phyloP scores from a whole-genome alignment of 805 yeast genomes.

The Jamesozyma piceae region DNA sequence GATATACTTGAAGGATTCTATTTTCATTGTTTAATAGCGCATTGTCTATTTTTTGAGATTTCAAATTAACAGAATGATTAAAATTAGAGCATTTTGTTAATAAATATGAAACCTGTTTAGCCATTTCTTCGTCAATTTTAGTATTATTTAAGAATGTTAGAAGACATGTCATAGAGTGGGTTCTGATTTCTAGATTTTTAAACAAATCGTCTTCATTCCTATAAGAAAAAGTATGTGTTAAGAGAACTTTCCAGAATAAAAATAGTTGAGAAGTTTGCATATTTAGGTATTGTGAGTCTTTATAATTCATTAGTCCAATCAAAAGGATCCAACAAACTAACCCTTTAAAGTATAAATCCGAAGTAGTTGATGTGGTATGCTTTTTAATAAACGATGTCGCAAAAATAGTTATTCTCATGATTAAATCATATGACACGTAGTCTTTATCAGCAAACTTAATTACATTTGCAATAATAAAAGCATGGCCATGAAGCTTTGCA shows the following conservation, averaged over 20 bases:
- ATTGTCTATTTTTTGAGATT: slow-evolving; percentile 23
- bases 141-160: slow-evolving; percentile 39
- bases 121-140: slow-evolving; percentile 34
- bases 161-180: slow-evolving; percentile 50
- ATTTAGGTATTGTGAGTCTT: slow-evolving; percentile 43
- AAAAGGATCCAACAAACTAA: slow-evolving; percentile 53
- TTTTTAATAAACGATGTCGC: slow-evolving; percentile 38
- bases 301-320: slow-evolving; percentile 52
- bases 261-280: slow-evolving; percentile 52
- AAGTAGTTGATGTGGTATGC: slow-evolving; percentile 25
- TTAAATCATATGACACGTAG: slow-evolving; percentile 37
- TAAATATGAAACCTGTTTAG: slow-evolving; percentile 39
- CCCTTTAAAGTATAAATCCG: slow-evolving; percentile 30
- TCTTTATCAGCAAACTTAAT: slow-evolving; percentile 31
- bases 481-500: slow-evolving; percentile 33
- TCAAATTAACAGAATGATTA: slow-evolving; percentile 25
- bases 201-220: slow-evolving; percentile 30
- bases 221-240: slow-evolving; percentile 42
- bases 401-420: slow-evolving; percentile 37
- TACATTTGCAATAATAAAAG: slow-evolving; percentile 32
- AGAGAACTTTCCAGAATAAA: slow-evolving; percentile 52
- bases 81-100: slow-evolving; percentile 36
- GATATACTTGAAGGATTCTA: slow-evolving; percentile 39
- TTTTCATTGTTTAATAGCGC: slow-evolving; percentile 33
- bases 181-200: slow-evolving; percentile 42